phyloP scores from a whole-genome alignment of 345 rosid species.

The Lepidium sativum region DNA sequence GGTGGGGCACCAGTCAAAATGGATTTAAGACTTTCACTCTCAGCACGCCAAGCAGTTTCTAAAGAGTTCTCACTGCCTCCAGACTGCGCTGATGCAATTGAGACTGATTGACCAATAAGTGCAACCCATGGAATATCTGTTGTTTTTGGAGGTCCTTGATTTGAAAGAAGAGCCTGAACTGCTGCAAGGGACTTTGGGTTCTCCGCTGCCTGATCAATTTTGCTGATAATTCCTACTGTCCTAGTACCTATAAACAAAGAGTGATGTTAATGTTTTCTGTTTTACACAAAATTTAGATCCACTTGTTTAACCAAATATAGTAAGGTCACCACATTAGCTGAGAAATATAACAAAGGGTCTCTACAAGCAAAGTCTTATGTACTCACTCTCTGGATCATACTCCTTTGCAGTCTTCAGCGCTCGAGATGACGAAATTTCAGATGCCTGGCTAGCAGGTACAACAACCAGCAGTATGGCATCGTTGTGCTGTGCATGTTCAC shows the following conservation, averaged over 20 bases:
- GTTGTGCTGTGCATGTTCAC: slow-evolving; percentile 74
- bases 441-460: slow-evolving; percentile 83
- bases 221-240: slow-evolving; percentile 87
- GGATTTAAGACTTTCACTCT: slow-evolving; percentile 82
- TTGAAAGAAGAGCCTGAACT: slow-evolving; percentile 83
- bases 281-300: not conserved
- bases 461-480: slow-evolving; percentile 88
- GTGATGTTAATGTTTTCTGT: not conserved
- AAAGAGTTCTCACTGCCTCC: slow-evolving; percentile 74
- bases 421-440: slow-evolving; percentile 81
- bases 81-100: slow-evolving; percentile 81
- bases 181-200: slow-evolving; percentile 91
- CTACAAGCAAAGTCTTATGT: not conserved
- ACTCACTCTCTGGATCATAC: slow-evolving; percentile 75
- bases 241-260: slow-evolving; percentile 58
- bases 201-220: slow-evolving; percentile 91
- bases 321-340: not conserved
- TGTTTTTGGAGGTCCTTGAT: slow-evolving; percentile 93
- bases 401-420: slow-evolving; percentile 90
- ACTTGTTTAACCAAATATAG: slow-evolving; percentile 1
- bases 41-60: slow-evolving; percentile 98
- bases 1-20: slow-evolving; percentile 81
- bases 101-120: slow-evolving; percentile 91
- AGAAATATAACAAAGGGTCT: slow-evolving; percentile 1
- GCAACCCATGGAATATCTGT: slow-evolving; percentile 97